Conservation (phyloP, 1,284 basidiomycete genomes). For the Moesziomyces antarcticus region DNA sequence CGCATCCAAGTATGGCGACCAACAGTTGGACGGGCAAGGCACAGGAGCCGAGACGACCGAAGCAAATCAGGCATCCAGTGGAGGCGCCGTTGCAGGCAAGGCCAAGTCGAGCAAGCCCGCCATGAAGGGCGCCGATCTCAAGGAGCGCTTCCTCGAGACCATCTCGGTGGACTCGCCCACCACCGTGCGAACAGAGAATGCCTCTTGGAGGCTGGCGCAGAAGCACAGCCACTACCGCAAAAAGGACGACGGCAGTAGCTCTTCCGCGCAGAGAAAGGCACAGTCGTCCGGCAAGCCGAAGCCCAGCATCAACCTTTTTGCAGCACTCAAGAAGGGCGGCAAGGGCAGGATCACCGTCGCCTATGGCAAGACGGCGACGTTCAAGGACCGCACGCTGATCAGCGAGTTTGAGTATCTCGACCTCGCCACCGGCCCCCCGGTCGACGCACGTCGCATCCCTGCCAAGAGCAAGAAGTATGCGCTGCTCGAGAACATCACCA, state of each 20-base stretch:
- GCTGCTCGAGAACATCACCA: slow-evolving; percentile 69
- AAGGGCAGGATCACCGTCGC: slow-evolving; percentile 70
- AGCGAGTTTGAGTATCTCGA: slow-evolving; percentile 70
- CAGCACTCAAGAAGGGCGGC: slow-evolving; percentile 70
- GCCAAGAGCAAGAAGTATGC: slow-evolving; percentile 68
- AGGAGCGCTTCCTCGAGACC: slow-evolving; percentile 72
- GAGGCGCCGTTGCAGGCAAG: slow-evolving; percentile 9
- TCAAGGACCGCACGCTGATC: slow-evolving; percentile 70
- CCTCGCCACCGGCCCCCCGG: slow-evolving; percentile 70
- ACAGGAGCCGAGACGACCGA: slow-evolving; percentile 12
- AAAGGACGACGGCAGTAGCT: slow-evolving; percentile 34
- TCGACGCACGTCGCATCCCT: slow-evolving; percentile 67
- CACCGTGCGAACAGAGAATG: slow-evolving; percentile 58
- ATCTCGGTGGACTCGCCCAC: slow-evolving; percentile 67
- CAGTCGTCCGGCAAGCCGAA: slow-evolving; percentile 35
- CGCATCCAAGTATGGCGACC: slow-evolving; percentile 20
- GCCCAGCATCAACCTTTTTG: slow-evolving; percentile 61
- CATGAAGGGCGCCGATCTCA: slow-evolving; percentile 60
- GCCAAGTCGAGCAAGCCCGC: slow-evolving; percentile 27
- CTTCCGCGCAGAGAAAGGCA: slow-evolving; percentile 29
- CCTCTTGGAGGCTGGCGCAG: slow-evolving; percentile 60
- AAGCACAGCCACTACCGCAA: slow-evolving; percentile 56
- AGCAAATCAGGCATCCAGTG: background rate
- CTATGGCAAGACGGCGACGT: slow-evolving; percentile 69
- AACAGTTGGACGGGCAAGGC: slow-evolving; percentile 16